A percentile compares a stretch with the other conserved stretches of the same genome.
Evolutionary conservation across 1,139 yeast genomes (phyloP).

Genomic region (Geotrichum cucujoidarum): DNA sequence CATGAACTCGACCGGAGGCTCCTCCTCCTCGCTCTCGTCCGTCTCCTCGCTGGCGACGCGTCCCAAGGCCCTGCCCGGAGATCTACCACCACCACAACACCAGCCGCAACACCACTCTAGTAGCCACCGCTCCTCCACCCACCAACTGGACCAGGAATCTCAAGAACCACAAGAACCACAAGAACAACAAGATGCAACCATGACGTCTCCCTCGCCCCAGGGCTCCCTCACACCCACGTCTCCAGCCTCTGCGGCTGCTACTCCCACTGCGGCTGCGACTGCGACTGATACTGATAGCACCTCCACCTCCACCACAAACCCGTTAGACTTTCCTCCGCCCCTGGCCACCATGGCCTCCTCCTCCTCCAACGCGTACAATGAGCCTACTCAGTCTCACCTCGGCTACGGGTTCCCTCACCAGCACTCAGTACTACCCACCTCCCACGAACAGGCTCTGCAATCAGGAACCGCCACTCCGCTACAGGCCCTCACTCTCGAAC

Average conservation of each 20-base stretch:
- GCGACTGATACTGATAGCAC: background rate
- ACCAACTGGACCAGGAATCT: background rate
- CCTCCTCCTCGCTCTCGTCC: conserved; percentile 6
- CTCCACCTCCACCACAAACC: background rate
- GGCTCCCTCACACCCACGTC: background rate
- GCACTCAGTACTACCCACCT: background rate
- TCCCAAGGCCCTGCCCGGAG: background rate
- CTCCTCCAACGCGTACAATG: background rate
- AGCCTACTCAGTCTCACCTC: background rate
- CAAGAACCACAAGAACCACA: background rate
- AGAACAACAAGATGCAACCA: background rate
- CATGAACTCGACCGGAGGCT: background rate
- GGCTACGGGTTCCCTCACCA: background rate
- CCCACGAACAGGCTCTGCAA: background rate
- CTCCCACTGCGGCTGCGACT: background rate
- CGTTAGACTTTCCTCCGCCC: conserved; percentile 4
- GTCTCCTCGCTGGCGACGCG: conserved; percentile 4
- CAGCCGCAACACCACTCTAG: background rate
- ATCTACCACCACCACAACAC: background rate
- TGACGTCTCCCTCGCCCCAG: background rate
- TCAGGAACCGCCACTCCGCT: background rate
- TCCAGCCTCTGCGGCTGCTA: background rate
- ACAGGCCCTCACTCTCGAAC: background rate
- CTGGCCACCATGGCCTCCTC: background rate
- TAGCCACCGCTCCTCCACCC: too few relatives aligned